Percentiles rank a stretch among this genome's conserved stretches.
Evolutionary conservation across 1,139 yeast genomes (phyloP).

Genomic region (Lodderomyces metapsilosis): DNA sequence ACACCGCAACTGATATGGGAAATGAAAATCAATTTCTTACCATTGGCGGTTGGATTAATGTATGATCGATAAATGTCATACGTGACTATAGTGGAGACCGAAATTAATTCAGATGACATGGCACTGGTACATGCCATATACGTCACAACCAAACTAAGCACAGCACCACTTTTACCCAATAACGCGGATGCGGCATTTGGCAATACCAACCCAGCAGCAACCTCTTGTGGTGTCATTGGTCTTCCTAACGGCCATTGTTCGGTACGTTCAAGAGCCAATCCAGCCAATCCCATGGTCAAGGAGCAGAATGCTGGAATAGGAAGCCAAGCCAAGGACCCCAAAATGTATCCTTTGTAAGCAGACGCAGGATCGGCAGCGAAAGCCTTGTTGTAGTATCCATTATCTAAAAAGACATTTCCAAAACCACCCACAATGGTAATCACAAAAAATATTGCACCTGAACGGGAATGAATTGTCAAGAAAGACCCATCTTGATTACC

Average conservation of each 20-base stretch:
- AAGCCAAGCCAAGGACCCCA: constrained; percentile 71
- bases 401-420: constrained; percentile 85
- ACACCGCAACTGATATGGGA: constrained; percentile 66
- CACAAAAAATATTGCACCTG: constrained; percentile 82
- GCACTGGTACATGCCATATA: constrained; percentile 84
- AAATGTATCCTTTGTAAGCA: constrained; percentile 80
- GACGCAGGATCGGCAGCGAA: constrained; percentile 86
- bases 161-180: constrained; percentile 77
- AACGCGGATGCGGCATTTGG: constrained; percentile 86
- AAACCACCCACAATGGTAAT: constrained; percentile 84
- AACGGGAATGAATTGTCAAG: constrained; percentile 74
- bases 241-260: constrained; percentile 69
- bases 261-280: constrained; percentile 63
- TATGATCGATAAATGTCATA: constrained; percentile 82
- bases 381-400: constrained; percentile 88
- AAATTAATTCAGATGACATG: constrained; percentile 83
- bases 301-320: constrained; percentile 72
- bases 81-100: constrained; percentile 80
- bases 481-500: constrained; percentile 79
- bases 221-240: constrained; percentile 61
- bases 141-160: constrained; percentile 70
- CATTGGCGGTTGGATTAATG: constrained; percentile 72
- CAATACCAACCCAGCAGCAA: constrained; percentile 75
- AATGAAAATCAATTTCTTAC: constrained; percentile 63
- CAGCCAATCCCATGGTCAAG: constrained; percentile 74